Base-by-base conservation (phyloP, 768 basidiomycete genomes). In the Mycena indigotica region DNA sequence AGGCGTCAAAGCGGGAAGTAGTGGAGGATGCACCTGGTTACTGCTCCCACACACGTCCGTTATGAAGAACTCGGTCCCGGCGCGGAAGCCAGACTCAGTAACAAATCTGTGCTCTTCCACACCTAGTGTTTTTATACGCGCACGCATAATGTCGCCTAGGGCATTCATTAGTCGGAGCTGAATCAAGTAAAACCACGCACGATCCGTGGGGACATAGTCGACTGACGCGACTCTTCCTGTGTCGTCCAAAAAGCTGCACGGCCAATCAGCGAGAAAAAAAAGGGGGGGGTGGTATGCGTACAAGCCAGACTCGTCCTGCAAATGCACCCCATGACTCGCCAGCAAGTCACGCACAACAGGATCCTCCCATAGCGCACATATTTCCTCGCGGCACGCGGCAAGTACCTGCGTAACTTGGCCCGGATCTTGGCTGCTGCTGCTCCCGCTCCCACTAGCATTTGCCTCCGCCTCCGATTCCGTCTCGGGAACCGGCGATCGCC, bases 21-120 rank as follows among this genome's bases (percentile, higher is more conserved):
- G 28, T 24, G 15, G 15, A 5, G 28, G 1, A 35, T 32, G 6
- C 25, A 63, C 62, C 52, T 63, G 62, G 50, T 72, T 75, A 44
- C 82, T 77, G 39, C 74, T 77, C 15, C 82, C 83, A 19, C 83
- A 81, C 3, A 84, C 82, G 53, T 84, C 82, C 40, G 79, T 81
- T 59, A 84, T 77, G 60, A 77, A 77, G 75, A 82, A 83, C 44
- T 84, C 82, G 8, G 77, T 75, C 8, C 79, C 80, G 66, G 65
- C 66, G 6, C 66, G 61, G 52, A 60, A 59, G 6, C 62, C 62
- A 45, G 73, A 67, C 24, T 84, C 80, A 45, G 77, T 72, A 17
- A 73, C 61, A 54, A 84, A 81, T 15, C 74, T 71, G 61, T 85
- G 81, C 63, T 85, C 84, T 45, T 84, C 80, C 2, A 85, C 79